These are phyloP conservation scores for Mucor velutinosus DNA, from an alignment of 371 early-diverging fungal genomes.

Conservation along the genomic window DNA sequence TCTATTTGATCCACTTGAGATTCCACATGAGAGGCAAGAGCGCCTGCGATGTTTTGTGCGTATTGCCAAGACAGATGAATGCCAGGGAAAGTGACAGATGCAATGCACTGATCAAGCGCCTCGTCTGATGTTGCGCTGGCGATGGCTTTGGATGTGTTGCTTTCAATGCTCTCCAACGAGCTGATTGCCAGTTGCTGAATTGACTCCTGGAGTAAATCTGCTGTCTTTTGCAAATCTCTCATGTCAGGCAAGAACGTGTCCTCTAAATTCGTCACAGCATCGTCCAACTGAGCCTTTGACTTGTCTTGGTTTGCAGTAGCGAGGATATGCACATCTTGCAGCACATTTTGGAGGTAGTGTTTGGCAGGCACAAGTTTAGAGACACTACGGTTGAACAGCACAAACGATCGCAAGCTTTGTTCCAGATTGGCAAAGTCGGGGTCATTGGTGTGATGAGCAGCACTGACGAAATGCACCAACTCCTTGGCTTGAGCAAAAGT, in stretches of 20 bases:
- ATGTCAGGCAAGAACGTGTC: constrained; percentile 28
- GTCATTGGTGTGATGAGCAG: constrained; percentile 57
- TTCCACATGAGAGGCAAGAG: constrained; percentile 62
- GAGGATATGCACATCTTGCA: constrained; percentile 65
- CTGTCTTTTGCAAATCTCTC: neutral
- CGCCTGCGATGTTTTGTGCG: constrained; percentile 73
- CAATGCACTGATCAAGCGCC: constrained; percentile 61
- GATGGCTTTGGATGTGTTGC: neutral
- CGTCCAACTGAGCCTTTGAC: constrained; percentile 31
- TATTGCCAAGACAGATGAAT: constrained; percentile 83
- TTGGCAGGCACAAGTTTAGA: constrained; percentile 95
- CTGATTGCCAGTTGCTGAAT: neutral
- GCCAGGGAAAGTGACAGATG: constrained; percentile 82
- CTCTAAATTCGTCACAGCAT: constrained; percentile 48
- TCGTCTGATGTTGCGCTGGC: constrained; percentile 48
- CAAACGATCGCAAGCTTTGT: constrained; percentile 84
- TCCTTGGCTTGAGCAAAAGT: constrained; percentile 91
- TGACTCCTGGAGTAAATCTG: neutral
- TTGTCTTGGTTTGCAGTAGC: constrained; percentile 55
- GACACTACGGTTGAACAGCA: constrained; percentile 90
- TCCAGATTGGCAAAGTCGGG: constrained; percentile 83
- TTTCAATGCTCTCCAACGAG: neutral
- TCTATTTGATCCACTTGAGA: constrained; percentile 52
- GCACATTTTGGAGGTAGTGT: constrained; percentile 82
- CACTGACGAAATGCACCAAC: constrained; percentile 96